Base-by-base conservation (phyloP, 2,329 filamentous ascomycete genomes). In the Diatrype stigma region DNA sequence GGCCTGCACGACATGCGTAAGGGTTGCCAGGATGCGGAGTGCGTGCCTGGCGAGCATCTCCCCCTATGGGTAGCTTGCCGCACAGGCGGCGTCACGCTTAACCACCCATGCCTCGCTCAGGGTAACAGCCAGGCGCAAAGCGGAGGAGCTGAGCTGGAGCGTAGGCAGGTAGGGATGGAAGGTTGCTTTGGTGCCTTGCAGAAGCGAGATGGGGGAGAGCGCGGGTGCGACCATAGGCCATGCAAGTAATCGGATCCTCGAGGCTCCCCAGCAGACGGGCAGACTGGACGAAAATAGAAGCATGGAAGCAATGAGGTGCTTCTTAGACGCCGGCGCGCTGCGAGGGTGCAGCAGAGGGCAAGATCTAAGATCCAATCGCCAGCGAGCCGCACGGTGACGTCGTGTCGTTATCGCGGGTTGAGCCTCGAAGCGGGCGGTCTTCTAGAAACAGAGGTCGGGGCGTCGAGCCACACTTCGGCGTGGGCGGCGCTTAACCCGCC, bases 21-120 rank as follows among this genome's bases (percentile, higher is more conserved):
- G 34, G 12, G n/a, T 7, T 16, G 34, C 34, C 14, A 37, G n/a
- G 34, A 34, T 7, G 30, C 14, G 30, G 14, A 14, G 30, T 34
- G n/a, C 12, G 34, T 14, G 34, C 34, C 12, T 37, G 40, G 21
- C 40, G 40, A 30, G 26, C 6, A 30, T 30, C 26, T 30, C 52
- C 44, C 46, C 23, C 46, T 19, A 28, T 50, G 35, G 54, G 46
- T 48, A 51, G 46, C 26, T 30, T 30, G 45, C 17, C 42, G 45
- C 52, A 46, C 51, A 52, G 57, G 52, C 49, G 50, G 60, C 60
- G 62, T 62, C 55, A 57, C 62, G 62, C 60, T 56, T 51, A 56
- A 54, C 49, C 47, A 54, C 51, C 48, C 34, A 37, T 12, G 6
- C 53, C 47, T 14, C 19, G 32, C n/a, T 49, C 52, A 16, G 48